Conservation (phyloP, 139 green algal species). For the Protoeuglena noctilucae region DNA sequence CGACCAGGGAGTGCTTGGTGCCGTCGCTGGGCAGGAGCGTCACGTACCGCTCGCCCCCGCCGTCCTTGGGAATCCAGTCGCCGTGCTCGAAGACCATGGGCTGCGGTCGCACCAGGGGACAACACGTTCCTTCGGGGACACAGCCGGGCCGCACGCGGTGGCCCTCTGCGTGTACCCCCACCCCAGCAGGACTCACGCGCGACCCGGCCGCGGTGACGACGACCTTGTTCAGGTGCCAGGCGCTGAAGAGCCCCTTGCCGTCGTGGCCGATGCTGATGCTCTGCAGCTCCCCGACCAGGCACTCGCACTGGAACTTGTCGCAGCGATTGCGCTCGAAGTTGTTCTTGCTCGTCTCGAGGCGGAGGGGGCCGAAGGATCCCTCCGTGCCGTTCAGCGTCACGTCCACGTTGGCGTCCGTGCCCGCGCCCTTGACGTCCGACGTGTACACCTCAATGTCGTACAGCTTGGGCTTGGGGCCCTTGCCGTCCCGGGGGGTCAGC, state of each 20-base stretch:
- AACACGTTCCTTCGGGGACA: no score
- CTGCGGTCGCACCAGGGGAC: no score
- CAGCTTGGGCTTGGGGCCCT: not conserved
- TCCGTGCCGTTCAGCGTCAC: conserved; percentile 16
- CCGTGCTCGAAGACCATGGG: not conserved
- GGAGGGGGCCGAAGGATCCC: not conserved
- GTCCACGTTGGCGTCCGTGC: conserved; percentile 26
- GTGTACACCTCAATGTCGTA: not conserved
- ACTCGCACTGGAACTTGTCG: conserved; percentile 10
- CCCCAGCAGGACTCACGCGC: no score
- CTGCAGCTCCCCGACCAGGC: conserved; percentile 16
- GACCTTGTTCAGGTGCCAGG: conserved; percentile 19
- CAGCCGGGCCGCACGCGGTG: no score
- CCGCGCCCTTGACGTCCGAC: conserved; percentile 15
- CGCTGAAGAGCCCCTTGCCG: conserved; percentile 17
- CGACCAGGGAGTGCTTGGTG: not conserved
- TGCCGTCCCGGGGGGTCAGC: conserved; percentile 18
- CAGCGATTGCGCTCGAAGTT: conserved; percentile 20
- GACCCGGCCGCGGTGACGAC: not conserved
- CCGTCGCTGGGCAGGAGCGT: not conserved
- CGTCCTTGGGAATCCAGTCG: not conserved
- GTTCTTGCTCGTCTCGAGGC: conserved; percentile 3
- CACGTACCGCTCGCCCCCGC: not conserved
- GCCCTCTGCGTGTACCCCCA: no score
- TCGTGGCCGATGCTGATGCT: conserved; percentile 32